A percentile compares a stretch with the other conserved stretches of the same genome.
These are phyloP conservation scores for Apiotrichum brassicae DNA, from an alignment of 1,284 basidiomycete genomes.

Conservation along the genomic window DNA sequence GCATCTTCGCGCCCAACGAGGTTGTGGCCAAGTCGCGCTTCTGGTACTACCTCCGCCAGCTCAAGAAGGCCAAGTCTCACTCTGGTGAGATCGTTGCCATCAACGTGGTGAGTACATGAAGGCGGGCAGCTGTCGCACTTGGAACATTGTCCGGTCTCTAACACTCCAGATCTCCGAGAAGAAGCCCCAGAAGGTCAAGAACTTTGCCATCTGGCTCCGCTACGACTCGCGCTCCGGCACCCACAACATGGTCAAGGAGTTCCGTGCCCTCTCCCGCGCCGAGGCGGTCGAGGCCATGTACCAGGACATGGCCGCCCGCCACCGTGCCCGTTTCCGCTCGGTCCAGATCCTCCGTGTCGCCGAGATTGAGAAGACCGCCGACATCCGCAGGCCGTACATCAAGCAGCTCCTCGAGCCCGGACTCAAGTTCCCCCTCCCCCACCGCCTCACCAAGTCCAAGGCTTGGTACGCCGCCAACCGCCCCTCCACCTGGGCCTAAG, in stretches of 20 bases:
- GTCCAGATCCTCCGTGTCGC: slow-evolving; percentile 56
- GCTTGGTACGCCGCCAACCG: slow-evolving; percentile 50
- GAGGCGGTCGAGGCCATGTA: slow-evolving; percentile 96
- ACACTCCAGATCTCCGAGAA: slow-evolving; percentile 80
- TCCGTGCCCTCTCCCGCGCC: slow-evolving; percentile 89
- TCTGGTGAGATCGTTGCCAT: slow-evolving; percentile 98
- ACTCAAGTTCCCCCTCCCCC: slow-evolving; percentile 97
- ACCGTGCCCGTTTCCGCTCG: slow-evolving; percentile 97
- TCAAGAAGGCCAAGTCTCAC: slow-evolving; percentile 99
- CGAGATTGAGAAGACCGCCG: slow-evolving; percentile 83
- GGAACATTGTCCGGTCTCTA: too few relatives aligned
- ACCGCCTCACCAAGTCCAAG: slow-evolving; percentile 57
- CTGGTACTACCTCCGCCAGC: slow-evolving; percentile 99
- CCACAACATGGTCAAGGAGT: slow-evolving; percentile 89
- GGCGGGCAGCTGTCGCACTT: background rate
- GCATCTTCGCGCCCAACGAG: slow-evolving; percentile 98
- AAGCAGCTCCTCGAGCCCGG: slow-evolving; percentile 85
- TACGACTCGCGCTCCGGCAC: slow-evolving; percentile 98
- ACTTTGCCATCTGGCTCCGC: slow-evolving; percentile 99
- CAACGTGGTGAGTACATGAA: slow-evolving; percentile 71
- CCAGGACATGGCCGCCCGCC: slow-evolving; percentile 99
- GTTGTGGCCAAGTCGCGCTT: slow-evolving; percentile 97
- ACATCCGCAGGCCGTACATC: slow-evolving; percentile 85
- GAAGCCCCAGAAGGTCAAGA: slow-evolving; percentile 97
- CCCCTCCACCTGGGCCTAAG: slow-evolving; percentile 46